Conservation (phyloP, 1,284 basidiomycete genomes). For the Moesziomyces sp. region DNA sequence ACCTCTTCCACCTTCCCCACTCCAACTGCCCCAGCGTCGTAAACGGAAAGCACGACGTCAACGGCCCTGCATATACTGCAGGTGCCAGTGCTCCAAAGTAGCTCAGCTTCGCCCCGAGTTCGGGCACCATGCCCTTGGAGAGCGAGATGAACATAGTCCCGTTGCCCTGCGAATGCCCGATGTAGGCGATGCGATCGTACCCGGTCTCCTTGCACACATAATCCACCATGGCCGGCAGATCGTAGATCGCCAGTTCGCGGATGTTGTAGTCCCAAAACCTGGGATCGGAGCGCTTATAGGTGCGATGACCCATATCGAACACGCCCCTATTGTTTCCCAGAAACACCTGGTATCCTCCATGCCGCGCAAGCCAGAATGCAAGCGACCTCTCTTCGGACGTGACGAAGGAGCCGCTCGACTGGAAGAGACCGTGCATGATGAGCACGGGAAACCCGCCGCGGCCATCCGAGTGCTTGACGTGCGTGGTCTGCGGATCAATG, state of each 20-base stretch:
- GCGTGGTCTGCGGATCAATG: slow-evolving; percentile 70
- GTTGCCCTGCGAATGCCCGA: slow-evolving; percentile 75
- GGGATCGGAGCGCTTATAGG: slow-evolving; percentile 71
- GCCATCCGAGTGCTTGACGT: slow-evolving; percentile 69
- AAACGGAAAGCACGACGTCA: slow-evolving; percentile 75
- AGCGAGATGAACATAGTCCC: slow-evolving; percentile 68
- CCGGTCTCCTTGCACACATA: slow-evolving; percentile 73
- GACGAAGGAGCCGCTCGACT: slow-evolving; percentile 75
- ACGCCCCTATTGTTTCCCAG: slow-evolving; percentile 75
- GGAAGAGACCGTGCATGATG: slow-evolving; percentile 75
- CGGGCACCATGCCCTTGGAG: slow-evolving; percentile 73
- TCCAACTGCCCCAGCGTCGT: slow-evolving; percentile 64
- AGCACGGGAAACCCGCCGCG: slow-evolving; percentile 73
- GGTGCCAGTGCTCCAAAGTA: slow-evolving; percentile 75
- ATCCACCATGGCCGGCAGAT: slow-evolving; percentile 74
- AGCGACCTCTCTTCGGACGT: slow-evolving; percentile 75
- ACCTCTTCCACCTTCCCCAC: slow-evolving; percentile 73
- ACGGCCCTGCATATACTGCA: slow-evolving; percentile 74
- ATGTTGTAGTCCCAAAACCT: slow-evolving; percentile 77
- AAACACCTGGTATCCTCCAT: slow-evolving; percentile 74
- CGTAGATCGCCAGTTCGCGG: slow-evolving; percentile 74
- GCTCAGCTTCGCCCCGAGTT: slow-evolving; percentile 72
- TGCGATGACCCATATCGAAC: slow-evolving; percentile 75
- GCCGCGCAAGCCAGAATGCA: slow-evolving; percentile 75
- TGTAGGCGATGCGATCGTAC: slow-evolving; percentile 73